Evolutionary conservation across 1,284 basidiomycete genomes (phyloP).

Genomic region (Heterobasidion irregulare): DNA sequence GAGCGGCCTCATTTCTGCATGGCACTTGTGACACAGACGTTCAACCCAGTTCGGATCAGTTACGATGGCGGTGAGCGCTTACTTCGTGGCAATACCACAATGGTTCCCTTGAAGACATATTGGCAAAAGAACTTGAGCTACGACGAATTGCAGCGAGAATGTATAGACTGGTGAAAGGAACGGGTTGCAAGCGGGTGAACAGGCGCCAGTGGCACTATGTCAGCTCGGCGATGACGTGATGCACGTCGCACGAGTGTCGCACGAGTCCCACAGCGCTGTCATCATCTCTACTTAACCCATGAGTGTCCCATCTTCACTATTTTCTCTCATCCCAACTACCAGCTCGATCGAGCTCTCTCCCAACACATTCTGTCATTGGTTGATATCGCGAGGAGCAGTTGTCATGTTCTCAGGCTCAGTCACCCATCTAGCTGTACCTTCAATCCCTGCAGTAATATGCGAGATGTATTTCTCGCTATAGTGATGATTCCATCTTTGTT

Average conservation of each 20-base stretch:
- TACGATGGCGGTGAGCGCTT: constrained; percentile 12
- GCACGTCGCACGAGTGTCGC: not conserved
- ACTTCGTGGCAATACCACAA: constrained; percentile 78
- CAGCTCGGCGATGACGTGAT: not conserved
- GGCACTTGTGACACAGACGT: constrained; percentile 39
- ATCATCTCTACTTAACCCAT: too few relatives aligned
- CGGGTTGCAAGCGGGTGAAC: not conserved
- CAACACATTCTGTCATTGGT: too few relatives aligned
- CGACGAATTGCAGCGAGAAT: not conserved
- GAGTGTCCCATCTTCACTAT: too few relatives aligned
- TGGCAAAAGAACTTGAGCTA: not conserved
- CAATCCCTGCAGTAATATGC: too few relatives aligned
- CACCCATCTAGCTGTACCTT: too few relatives aligned
- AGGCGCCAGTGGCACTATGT: not conserved
- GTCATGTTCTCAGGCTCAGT: too few relatives aligned
- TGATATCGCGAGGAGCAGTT: too few relatives aligned
- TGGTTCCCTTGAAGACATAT: constrained; percentile 61
- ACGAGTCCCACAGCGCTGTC: too few relatives aligned
- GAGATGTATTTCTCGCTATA: not conserved
- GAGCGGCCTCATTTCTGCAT: constrained; percentile 70
- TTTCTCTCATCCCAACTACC: too few relatives aligned
- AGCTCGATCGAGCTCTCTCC: too few relatives aligned
- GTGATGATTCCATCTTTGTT: not conserved
- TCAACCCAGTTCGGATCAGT: constrained; percentile 5
- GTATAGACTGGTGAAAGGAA: not conserved